Percentiles rank a stretch among this genome's conserved stretches.
Conservation (phyloP, 108 stramenopile genomes). For the Nitzschia sp. region DNA sequence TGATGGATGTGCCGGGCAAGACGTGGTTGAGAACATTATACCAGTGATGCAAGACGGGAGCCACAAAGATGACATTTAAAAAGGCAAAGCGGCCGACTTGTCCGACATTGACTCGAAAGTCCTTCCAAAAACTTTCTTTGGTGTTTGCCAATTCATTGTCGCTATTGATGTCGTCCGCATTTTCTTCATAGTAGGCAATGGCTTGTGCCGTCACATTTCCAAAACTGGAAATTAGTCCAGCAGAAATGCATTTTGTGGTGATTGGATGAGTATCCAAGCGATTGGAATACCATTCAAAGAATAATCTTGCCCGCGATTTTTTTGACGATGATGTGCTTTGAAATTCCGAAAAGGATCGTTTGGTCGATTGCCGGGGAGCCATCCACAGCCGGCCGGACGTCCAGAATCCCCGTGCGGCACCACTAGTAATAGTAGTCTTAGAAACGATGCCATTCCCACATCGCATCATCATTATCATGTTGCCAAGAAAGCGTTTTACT, state of each 20-base stretch:
- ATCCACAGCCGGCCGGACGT: no score
- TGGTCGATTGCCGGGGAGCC: not conserved
- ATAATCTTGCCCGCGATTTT: no score
- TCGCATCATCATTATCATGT: no score
- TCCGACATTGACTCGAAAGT: conserved; percentile 38
- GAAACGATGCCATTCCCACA: no score
- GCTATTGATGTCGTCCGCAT: not conserved
- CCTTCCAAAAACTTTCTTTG: not conserved
- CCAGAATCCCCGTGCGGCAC: not conserved
- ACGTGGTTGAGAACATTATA: conserved; percentile 48
- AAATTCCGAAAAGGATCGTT: conserved; percentile 9
- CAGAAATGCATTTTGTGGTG: conserved; percentile 70
- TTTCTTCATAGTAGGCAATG: conserved; percentile 17
- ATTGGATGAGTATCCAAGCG: conserved; percentile 79
- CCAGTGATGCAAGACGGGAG: conserved; percentile 84
- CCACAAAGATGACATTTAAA: conserved; percentile 71
- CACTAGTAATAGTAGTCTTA: no score
- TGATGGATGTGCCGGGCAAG: conserved; percentile 54
- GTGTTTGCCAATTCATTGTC: not conserved
- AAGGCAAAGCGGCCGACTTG: conserved; percentile 69
- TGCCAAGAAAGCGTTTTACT: no score
- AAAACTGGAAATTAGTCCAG: conserved; percentile 64
- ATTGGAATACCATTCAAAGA: conserved; percentile 61
- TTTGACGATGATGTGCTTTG: not conserved
- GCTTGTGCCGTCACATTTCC: conserved; percentile 52